These are phyloP conservation scores for Pneumocystis carinii DNA, from an alignment of 1,139 yeast genomes.

Conservation along the genomic window DNA sequence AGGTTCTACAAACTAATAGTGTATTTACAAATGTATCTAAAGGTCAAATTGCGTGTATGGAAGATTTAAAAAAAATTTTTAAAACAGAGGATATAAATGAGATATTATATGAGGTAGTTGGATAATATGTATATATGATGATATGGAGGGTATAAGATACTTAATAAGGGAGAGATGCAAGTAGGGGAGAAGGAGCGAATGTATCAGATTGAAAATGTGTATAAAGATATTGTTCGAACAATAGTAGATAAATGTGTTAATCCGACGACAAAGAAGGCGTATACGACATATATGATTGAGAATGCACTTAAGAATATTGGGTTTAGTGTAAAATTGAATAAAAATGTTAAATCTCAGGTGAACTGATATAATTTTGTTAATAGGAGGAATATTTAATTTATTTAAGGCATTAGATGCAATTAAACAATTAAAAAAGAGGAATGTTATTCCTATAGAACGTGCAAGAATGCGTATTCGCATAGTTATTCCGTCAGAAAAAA, in stretches of 20 bases:
- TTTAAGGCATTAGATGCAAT: constrained; percentile 69
- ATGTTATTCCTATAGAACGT: constrained; percentile 80
- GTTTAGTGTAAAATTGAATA: constrained; percentile 64
- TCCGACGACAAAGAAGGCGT: constrained; percentile 76
- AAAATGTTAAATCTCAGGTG: constrained; percentile 60
- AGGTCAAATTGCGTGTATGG: constrained; percentile 85
- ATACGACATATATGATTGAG: constrained; percentile 87
- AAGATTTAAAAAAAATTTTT: constrained; percentile 60
- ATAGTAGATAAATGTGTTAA: constrained; percentile 85
- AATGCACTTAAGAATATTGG: constrained; percentile 71
- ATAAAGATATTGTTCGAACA: constrained; percentile 67
- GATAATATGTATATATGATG: constrained; percentile 20
- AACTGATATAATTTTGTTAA: background rate
- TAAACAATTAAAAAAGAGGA: constrained; percentile 56
- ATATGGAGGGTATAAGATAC: constrained; percentile 27
- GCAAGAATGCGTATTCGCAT: constrained; percentile 83
- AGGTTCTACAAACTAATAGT: constrained; percentile 89
- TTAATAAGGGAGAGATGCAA: constrained; percentile 85
- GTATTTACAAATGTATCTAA: constrained; percentile 86
- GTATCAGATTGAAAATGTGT: constrained; percentile 57
- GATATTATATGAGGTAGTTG: constrained; percentile 35
- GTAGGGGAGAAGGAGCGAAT: constrained; percentile 85
- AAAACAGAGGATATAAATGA: constrained; percentile 61
- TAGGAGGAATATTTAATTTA: background rate
- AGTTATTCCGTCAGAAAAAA: constrained; percentile 32